Conservation (phyloP, 2,329 filamentous ascomycete genomes). For the Fusarium incarnatum region DNA sequence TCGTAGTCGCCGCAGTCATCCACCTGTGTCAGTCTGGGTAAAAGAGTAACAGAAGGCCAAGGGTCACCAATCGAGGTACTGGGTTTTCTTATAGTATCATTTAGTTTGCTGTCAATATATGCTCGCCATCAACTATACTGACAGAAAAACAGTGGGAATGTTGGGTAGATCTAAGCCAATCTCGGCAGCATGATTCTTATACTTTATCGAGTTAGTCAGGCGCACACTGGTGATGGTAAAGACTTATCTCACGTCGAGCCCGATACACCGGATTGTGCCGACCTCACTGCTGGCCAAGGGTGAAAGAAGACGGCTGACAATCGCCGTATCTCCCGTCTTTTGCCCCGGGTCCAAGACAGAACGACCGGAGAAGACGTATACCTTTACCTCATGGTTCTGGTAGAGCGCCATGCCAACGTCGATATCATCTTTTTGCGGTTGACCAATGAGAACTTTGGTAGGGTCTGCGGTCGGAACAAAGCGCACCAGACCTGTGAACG, state of each 20-base stretch:
- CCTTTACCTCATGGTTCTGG: not conserved
- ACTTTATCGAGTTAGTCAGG: constrained; percentile 35
- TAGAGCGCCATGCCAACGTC: constrained; percentile 1
- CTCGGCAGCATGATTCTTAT: constrained; percentile 56
- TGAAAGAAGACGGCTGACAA: constrained; percentile 58
- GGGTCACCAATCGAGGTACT: constrained; percentile 64
- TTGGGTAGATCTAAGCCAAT: constrained; percentile 63
- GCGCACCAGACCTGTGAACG: not conserved
- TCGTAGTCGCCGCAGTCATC: constrained; percentile 69
- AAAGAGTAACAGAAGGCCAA: constrained; percentile 60
- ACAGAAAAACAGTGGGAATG: constrained; percentile 67
- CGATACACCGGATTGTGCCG: constrained; percentile 69
- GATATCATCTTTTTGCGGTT: not conserved
- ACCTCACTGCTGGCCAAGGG: constrained; percentile 50
- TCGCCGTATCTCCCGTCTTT: constrained; percentile 59
- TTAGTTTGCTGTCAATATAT: not conserved
- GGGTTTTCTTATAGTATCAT: constrained; percentile 56
- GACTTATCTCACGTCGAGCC: constrained; percentile 58
- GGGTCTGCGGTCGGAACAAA: not conserved
- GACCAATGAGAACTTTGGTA: not conserved
- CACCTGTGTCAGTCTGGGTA: constrained; percentile 61
- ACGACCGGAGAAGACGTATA: constrained; percentile 65
- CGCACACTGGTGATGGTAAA: not conserved
- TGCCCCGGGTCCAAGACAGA: constrained; percentile 67
- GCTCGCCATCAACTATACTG: not conserved